Conservation (phyloP, 805 yeast species). For the Yarrowia alimentaria region DNA sequence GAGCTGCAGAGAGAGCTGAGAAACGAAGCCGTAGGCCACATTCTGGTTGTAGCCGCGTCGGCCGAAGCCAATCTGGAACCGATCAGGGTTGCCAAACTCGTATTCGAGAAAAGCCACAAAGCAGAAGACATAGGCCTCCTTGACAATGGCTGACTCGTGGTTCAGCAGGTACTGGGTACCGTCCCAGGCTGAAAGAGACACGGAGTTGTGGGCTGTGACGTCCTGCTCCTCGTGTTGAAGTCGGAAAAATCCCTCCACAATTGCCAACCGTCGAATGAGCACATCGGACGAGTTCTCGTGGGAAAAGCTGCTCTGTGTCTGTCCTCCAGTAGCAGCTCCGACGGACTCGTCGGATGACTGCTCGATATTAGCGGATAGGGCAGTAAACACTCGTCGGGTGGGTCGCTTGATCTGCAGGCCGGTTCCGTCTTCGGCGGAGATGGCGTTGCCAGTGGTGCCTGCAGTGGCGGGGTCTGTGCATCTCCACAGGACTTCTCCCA, state of each 20-base stretch:
- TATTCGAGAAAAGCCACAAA: conserved; percentile 34
- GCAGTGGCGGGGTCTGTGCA: conserved; percentile 31
- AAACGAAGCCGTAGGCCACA: conserved; percentile 20
- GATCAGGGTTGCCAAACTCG: conserved; percentile 26
- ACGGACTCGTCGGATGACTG: conserved; percentile 22
- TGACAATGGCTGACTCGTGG: conserved; percentile 32
- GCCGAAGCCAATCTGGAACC: conserved; percentile 9
- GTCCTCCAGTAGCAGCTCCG: conserved; percentile 16
- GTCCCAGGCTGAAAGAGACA: conserved; percentile 37
- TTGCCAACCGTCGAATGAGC: conserved; percentile 7
- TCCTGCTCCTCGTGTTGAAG: conserved; percentile 25
- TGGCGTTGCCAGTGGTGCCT: conserved; percentile 5
- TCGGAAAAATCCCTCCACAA: conserved; percentile 32
- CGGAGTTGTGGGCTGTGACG: conserved; percentile 21
- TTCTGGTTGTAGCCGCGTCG: conserved; percentile 17
- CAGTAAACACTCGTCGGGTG: conserved; percentile 24
- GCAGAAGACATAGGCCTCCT: conserved; percentile 32
- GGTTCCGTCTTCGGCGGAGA: conserved; percentile 21
- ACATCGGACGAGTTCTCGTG: conserved; percentile 15
- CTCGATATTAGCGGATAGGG: background rate
- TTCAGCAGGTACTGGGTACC: conserved; percentile 37
- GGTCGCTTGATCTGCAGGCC: conserved; percentile 27
- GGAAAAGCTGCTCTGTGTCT: background rate
- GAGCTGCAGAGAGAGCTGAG: conserved; percentile 9
- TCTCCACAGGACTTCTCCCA: conserved; percentile 55